Percentiles rank a stretch among this genome's conserved stretches.
phyloP scores from a whole-genome alignment of 176 grass and related monocot genomes.

The Miscanthus lutarioriparius region DNA sequence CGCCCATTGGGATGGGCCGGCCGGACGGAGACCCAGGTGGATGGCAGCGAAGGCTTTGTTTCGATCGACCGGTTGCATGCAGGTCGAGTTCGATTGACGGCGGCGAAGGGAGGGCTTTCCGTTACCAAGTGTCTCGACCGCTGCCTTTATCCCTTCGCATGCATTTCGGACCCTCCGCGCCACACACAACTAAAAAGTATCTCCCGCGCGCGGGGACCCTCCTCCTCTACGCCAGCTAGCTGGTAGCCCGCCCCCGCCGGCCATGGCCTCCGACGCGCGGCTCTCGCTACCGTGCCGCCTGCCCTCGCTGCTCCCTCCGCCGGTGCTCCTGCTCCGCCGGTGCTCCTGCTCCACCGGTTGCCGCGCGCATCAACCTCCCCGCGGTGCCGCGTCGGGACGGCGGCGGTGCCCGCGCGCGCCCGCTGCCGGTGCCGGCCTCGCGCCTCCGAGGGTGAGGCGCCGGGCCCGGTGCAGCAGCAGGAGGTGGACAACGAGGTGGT shows the following conservation, averaged over 20 bases:
- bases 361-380: conserved; percentile 32
- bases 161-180: not conserved
- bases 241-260: no score
- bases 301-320: conserved; percentile 27
- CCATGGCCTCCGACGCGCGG: conserved; percentile 55
- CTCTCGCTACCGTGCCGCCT: conserved; percentile 43
- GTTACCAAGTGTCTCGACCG: not conserved
- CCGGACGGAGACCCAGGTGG: no score
- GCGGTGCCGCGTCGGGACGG: conserved; percentile 1
- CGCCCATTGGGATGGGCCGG: no score
- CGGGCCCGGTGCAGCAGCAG: conserved; percentile 31
- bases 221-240: no score
- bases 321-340: conserved; percentile 30
- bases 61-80: no score
- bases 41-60: no score
- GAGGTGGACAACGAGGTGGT: conserved; percentile 37
- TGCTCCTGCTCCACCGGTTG: conserved; percentile 29
- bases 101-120: not conserved
- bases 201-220: not conserved
- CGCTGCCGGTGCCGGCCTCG: not conserved
- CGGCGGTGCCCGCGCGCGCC: not conserved
- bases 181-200: not conserved
- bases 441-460: conserved; percentile 37
- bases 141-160: not conserved
- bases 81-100: no score